These are phyloP conservation scores for Canavalia ensiformis DNA, from an alignment of 306 rosid species.

Conservation along the genomic window DNA sequence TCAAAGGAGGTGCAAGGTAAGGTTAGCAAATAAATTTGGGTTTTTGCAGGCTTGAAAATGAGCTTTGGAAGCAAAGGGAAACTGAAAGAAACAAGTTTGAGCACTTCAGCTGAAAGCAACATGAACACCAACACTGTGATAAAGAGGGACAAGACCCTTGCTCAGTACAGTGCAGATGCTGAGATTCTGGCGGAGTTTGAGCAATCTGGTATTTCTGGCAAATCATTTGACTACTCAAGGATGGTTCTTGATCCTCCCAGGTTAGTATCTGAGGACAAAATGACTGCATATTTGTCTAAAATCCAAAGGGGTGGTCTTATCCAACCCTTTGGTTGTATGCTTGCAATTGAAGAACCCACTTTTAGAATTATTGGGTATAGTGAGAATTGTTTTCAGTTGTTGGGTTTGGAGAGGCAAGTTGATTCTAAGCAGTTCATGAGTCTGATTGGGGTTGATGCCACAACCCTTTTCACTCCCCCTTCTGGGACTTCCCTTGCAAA, in stretches of 20 bases:
- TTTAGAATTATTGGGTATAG: slow-evolving; percentile 69
- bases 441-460: slow-evolving; percentile 73
- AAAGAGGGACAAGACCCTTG: slow-evolving; percentile 52
- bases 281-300: slow-evolving; percentile 63
- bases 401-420: slow-evolving; percentile 59
- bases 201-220: slow-evolving; percentile 67
- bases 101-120: slow-evolving; percentile 66
- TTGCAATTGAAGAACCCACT: slow-evolving; percentile 68
- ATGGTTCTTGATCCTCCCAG: slow-evolving; percentile 57
- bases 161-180: slow-evolving; percentile 77
- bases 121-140: slow-evolving; percentile 46
- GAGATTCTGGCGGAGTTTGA: slow-evolving; percentile 72
- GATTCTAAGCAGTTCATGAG: slow-evolving; percentile 40
- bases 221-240: slow-evolving; percentile 73
- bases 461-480: slow-evolving; percentile 71
- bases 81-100: slow-evolving; percentile 53
- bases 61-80: slow-evolving; percentile 54
- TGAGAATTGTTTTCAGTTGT: slow-evolving; percentile 69
- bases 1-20: slow-evolving; percentile 17
- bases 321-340: slow-evolving; percentile 83
- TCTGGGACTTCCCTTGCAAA: slow-evolving; percentile 70
- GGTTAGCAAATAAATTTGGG: background rate
- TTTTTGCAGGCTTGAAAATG: slow-evolving; percentile 44
- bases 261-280: slow-evolving; percentile 70
- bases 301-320: slow-evolving; percentile 83